Percentiles rank a stretch among this genome's conserved stretches.
phyloP scores from a whole-genome alignment of 2,329 filamentous ascomycete genomes.

The Graphiopsis chlorocephala region DNA sequence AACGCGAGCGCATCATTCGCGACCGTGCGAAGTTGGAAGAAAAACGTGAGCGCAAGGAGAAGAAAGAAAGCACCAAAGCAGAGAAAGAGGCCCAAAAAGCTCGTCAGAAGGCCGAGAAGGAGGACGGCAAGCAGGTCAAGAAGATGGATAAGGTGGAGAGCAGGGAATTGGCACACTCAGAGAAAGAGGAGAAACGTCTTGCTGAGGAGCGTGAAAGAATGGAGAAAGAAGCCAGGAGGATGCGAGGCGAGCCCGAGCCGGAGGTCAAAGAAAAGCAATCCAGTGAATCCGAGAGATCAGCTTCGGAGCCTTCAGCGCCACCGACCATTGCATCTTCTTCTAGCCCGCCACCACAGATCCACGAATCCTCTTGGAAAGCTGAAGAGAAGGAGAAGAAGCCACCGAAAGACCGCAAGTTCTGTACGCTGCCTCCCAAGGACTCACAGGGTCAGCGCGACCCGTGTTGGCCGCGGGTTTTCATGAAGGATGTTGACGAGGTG shows the following conservation, averaged over 20 bases:
- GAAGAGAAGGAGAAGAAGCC: slow-evolving; percentile 27
- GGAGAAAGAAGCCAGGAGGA: slow-evolving; percentile 30
- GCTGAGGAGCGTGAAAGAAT: slow-evolving; percentile 31
- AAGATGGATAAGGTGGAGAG: slow-evolving; percentile 31
- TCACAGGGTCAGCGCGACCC: slow-evolving; percentile 60
- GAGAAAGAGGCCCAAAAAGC: slow-evolving; percentile 29
- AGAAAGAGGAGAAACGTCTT: slow-evolving; percentile 31
- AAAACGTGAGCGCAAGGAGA: slow-evolving; percentile 36
- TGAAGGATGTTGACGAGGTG: slow-evolving; percentile 82
- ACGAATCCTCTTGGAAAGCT: slow-evolving; percentile 8
- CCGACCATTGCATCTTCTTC: background rate
- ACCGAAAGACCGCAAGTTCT: slow-evolving; percentile 71
- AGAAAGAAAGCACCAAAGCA: slow-evolving; percentile 34
- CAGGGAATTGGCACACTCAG: slow-evolving; percentile 28
- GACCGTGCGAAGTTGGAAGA: slow-evolving; percentile 60
- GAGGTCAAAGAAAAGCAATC: background rate
- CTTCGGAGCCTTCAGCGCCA: background rate
- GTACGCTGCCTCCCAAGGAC: slow-evolving; percentile 63
- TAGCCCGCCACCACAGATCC: background rate
- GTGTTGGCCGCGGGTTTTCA: slow-evolving; percentile 75
- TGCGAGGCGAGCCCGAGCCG: slow-evolving; percentile 30
- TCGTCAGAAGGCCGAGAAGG: slow-evolving; percentile 33
- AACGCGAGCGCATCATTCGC: slow-evolving; percentile 62
- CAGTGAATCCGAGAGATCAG: background rate
- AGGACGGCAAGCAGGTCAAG: slow-evolving; percentile 31